phyloP scores from a whole-genome alignment of 176 grass and related monocot species.

The Bothriochloa decipiens region DNA sequence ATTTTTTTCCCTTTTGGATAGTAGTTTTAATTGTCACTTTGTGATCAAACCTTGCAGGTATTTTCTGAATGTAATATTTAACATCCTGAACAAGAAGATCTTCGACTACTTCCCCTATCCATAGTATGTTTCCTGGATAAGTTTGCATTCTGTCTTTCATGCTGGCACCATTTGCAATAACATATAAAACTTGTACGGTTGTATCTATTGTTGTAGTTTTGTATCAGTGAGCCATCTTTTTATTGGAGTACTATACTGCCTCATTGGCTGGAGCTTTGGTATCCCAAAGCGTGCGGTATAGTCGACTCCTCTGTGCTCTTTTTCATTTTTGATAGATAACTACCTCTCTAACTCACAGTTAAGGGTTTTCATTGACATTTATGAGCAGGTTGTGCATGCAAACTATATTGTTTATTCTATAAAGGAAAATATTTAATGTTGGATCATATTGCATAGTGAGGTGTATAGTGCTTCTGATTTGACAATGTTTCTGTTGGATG shows the following conservation, averaged over 20 bases:
- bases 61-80: conserved; percentile 97
- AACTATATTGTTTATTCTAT: background rate
- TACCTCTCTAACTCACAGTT: background rate
- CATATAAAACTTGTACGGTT: conserved; percentile 9
- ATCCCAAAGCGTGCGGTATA: conserved; percentile 79
- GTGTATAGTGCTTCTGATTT: background rate
- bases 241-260: conserved; percentile 85
- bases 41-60: conserved; percentile 63
- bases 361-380: conserved; percentile 1
- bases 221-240: conserved; percentile 85
- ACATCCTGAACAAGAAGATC: conserved; percentile 99
- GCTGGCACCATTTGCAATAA: background rate
- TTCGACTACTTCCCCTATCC: conserved; percentile 97
- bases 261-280: conserved; percentile 75
- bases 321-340: background rate
- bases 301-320: background rate
- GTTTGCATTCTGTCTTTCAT: conserved; percentile 5
- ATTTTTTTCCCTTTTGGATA: background rate
- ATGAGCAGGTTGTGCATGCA: background rate
- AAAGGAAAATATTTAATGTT: background rate
- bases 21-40: conserved; percentile 12
- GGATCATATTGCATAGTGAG: conserved; percentile 3
- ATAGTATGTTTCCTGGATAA: conserved; percentile 58
- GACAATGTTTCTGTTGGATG: background rate
- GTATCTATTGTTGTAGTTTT: conserved; percentile 52